Evolutionary conservation across 148 eudicot genomes (phyloP), one percentile per base, ranked within the genome.

Genomic region (Dysphania ambrosioides): DNA sequence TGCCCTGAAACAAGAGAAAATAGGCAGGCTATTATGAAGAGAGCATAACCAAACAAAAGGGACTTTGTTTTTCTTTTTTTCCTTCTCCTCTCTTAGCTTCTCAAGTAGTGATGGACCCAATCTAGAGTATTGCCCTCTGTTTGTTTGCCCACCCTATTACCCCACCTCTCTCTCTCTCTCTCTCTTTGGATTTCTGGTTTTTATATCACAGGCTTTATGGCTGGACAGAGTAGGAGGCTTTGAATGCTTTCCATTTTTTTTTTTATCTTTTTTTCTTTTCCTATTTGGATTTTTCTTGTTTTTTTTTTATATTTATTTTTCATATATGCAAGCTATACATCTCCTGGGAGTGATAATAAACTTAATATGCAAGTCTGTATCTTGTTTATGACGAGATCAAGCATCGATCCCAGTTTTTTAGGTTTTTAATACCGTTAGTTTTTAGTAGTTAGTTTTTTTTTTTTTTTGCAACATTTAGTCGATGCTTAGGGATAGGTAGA

Each of bases 61-160:
- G 36, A 70, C 68, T 70, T 53, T 18, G 16, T 40, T 34, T 36
- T 29, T 60, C n/a, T n/a, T 42, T 1, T n/a, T 12, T 68, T 70
- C 66, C 75, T 73, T 44, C 38, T 60, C 63, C 24, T n/a, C 44
- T 42, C 30, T 71, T n/a, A n/a, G n/a, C n/a, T n/a, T n/a, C n/a
- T n/a, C n/a, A 73, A 70, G 77, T 70, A 65, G 70, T 66, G 53
- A 72, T 74, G 84, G 84, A 82, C 84, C 84, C 81, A 72, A 44
- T 32, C 62, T 66, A 10, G 26, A 23, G 19, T 38, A 70, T 27
- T 71, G 75, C 56, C 38, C 15, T 62, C 66, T 66, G 66, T 66
- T 58, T 75, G 21, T 63, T 55, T 75, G 57, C 42, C 61, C 70
- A 31, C 18, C 67, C 60, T 56, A 30, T 59, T 51, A 74, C 72